Base-by-base conservation (phyloP, 306 rosid species). In the Ormosia semicastrata region DNA sequence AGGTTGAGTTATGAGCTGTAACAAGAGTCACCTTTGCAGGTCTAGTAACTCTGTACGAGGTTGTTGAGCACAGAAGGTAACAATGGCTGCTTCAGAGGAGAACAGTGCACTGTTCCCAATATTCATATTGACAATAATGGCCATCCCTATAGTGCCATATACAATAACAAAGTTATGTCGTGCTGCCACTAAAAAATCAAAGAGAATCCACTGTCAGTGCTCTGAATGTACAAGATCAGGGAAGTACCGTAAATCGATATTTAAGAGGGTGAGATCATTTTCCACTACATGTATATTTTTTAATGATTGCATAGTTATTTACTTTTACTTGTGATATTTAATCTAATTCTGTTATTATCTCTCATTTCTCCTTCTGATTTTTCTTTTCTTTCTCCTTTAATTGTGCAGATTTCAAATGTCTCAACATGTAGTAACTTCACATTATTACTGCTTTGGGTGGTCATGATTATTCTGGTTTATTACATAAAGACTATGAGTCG, bases 111-210 rank as follows among this genome's bases (percentile, higher is more conserved):
- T 96, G 91, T 96, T 96, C 83, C 98, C 98, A 3, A 96, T 96
- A 75, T 96, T 96, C 85, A 91, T 96, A 30, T 82, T 96, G 90
- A 96, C 99, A 56, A 93, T 96, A 84, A 92, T 96, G 98, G 98
- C 99, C 12, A 85, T 93, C 71, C 97, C 98, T 32, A 71, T 93
- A 18, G 94, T 96, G 84, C 99, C 99, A 7, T 96, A 96, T 71
- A 96, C 99, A 6, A 91, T 96, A 58, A 75, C 88, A 3, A 93
- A 93, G 87, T 74, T 96, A n/a, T 96, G 94, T 41, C 89, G 76
- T 15, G 90, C 91, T 66, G 94, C 96, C 36, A 71, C 94, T 3
- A 93, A 91, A 85, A 92, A 93, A 84, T 83, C 98, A 70, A 96
- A 93, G 90, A 93, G 91, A 64, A 89, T 96, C 80, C 98, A 93